phyloP scores from a whole-genome alignment of 2,329 filamentous ascomycete genomes.

The Zasmidium cellare region DNA sequence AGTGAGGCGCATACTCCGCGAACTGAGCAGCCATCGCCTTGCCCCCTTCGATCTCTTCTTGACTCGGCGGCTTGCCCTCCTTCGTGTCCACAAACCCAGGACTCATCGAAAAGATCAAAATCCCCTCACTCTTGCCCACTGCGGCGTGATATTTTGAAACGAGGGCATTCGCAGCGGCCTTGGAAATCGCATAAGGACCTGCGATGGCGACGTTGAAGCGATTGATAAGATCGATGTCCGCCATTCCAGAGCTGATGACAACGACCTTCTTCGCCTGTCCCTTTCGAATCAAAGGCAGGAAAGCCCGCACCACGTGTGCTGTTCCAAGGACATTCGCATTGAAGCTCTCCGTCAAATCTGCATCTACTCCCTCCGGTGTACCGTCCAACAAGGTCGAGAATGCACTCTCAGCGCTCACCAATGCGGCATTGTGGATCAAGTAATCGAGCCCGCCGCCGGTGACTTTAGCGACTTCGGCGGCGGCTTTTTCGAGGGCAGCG shows the following conservation, averaged over 20 bases:
- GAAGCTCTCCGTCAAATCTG: constrained; percentile 21
- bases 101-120: constrained; percentile 29
- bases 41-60: constrained; percentile 29
- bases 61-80: constrained; percentile 17
- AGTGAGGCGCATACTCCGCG: constrained; percentile 32
- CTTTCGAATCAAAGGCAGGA: constrained; percentile 30
- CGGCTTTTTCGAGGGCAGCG: constrained; percentile 38
- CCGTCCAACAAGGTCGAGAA: constrained; percentile 23
- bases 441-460: constrained; percentile 31
- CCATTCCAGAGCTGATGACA: constrained; percentile 29
- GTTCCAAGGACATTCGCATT: constrained; percentile 31
- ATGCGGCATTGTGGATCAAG: constrained; percentile 36
- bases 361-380: constrained; percentile 16
- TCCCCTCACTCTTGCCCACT: constrained; percentile 26
- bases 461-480: constrained; percentile 21
- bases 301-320: constrained; percentile 26
- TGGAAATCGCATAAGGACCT: constrained; percentile 27
- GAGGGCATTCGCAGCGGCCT: constrained; percentile 30
- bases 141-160: constrained; percentile 30
- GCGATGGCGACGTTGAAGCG: constrained; percentile 19
- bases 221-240: constrained; percentile 28
- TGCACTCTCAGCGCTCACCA: constrained; percentile 13
- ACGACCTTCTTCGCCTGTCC: constrained; percentile 29
- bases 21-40: constrained; percentile 37
- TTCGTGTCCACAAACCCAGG: constrained; percentile 31